Evolutionary conservation across 2,329 filamentous ascomycete species (phyloP), one percentile per base, ranked within the genome.

Genomic region (Coleophoma crateriformis): DNA sequence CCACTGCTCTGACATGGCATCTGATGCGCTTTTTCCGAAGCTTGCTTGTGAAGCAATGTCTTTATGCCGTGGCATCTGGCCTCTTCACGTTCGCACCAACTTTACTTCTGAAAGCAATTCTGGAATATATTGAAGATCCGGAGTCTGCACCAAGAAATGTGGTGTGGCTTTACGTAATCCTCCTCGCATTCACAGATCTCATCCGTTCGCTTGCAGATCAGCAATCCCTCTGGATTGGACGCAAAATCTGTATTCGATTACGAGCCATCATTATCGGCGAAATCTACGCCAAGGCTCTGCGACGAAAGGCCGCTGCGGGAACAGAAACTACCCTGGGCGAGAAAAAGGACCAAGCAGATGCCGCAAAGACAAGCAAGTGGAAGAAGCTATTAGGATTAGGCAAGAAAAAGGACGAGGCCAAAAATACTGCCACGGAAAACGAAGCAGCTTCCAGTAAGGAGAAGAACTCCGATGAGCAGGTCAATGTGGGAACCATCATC

Each of bases 401-500:
- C 39, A 70, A 71, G 41, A 68, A 70, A 43, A 66, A 69, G 33
- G 62, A 72, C 43, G 49, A 76, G n/a, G 68, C 70, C 48, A 73
- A 74, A 53, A 68, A 73, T 49, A 61, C 69, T 33, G 64, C 67
- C 17, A 38, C 50, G 34, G 52, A 53, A 33, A 32, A 45, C 3
- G 46, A 51, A 11, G 19, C 48, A 39, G 38, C 47, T 7, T 47
- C 47, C 13, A 47, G 47, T 11, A 34, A 19, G 2, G 20, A 48
- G 19, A 63, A 72, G 47, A 59, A 59, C 2, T 63, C 71, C 15
- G 85, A 90, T 54, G 79, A 86, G 50, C 90, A 95, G 70, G 92
- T 90, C 37, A 96, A 94, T 53, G 78, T 95, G 46, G 94, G 95
- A 54, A 95, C 94, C n/a, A 96, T 99, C 62, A 99, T 99, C 73